phyloP scores from a whole-genome alignment of 495 filamentous ascomycete species.

The Hamigera avellanea region DNA sequence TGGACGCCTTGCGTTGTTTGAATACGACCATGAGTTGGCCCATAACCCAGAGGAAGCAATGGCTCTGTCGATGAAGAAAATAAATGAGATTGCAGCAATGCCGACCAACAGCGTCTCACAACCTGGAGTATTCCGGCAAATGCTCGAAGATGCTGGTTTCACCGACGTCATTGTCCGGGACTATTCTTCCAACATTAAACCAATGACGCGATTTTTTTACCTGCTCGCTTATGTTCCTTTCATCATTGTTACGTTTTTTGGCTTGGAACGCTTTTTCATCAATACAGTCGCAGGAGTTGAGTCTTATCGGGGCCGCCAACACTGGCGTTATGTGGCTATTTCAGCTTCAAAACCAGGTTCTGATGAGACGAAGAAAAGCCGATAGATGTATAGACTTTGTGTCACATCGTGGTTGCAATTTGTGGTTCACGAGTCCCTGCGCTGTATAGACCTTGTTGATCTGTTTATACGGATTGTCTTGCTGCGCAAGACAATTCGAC shows the following conservation, averaged over 20 bases:
- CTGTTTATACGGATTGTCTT: no score
- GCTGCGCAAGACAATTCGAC: no score
- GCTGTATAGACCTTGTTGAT: no score
- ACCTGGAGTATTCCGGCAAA: slow-evolving; percentile 16
- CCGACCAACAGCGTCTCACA: slow-evolving; percentile 26
- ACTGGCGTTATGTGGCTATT: slow-evolving; percentile 26
- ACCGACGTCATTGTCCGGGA: slow-evolving; percentile 34
- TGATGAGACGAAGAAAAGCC: no score
- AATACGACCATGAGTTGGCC: slow-evolving; percentile 35
- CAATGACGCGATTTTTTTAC: slow-evolving; percentile 41
- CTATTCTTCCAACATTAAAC: slow-evolving; percentile 36
- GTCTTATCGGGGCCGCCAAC: slow-evolving; percentile 19
- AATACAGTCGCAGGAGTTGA: slow-evolving; percentile 37
- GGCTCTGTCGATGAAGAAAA: slow-evolving; percentile 20
- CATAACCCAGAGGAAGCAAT: slow-evolving; percentile 18
- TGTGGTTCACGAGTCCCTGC: no score
- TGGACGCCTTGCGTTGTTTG: slow-evolving; percentile 33
- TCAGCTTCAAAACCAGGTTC: slow-evolving; percentile 22
- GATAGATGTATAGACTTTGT: no score
- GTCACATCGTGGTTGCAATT: no score
- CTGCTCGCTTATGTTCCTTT: slow-evolving; percentile 40
- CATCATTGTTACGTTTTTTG: slow-evolving; percentile 33
- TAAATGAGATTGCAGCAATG: slow-evolving; percentile 38
- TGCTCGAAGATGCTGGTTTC: slow-evolving; percentile 41
- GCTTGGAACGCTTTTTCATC: slow-evolving; percentile 31